Conservation (phyloP, 257 asterid species). For the Rehmannia glutinosa region DNA sequence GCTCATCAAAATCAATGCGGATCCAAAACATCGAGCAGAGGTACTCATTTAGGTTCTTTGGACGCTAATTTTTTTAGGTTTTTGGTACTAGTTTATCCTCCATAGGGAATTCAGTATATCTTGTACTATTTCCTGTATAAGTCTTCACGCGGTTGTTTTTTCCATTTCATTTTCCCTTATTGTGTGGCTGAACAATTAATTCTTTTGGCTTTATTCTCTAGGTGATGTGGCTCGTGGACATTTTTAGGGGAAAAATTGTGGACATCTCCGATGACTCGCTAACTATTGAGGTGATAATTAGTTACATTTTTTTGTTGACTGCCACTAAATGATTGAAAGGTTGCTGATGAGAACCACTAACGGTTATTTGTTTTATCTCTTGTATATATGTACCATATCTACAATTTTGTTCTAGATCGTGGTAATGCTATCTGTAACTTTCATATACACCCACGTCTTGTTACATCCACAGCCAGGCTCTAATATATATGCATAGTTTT, state of each 20-base stretch:
- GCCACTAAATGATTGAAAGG: background rate
- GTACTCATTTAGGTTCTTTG: slow-evolving; percentile 30
- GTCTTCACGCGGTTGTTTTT: background rate
- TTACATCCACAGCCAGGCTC: background rate
- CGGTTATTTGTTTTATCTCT: background rate
- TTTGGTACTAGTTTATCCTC: background rate
- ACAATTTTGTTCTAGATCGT: background rate
- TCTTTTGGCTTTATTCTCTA: slow-evolving; percentile 27
- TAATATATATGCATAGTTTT: background rate
- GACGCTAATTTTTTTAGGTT: background rate
- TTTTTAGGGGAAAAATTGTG: slow-evolving; percentile 91
- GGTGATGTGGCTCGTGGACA: slow-evolving; percentile 97
- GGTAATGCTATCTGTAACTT: background rate
- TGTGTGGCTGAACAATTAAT: background rate
- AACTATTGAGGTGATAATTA: slow-evolving; percentile 79
- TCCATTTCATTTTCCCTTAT: slow-evolving; percentile 1
- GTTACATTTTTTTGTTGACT: background rate
- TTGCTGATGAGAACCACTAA: background rate
- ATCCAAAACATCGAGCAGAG: slow-evolving; percentile 75
- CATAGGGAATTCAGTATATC: background rate
- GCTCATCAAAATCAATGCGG: slow-evolving; percentile 88
- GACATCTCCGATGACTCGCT: slow-evolving; percentile 88
- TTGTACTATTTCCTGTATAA: background rate
- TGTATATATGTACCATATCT: background rate
- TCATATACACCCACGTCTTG: background rate